Base-by-base conservation (phyloP, 2,329 filamentous ascomycete genomes). In the Fusarium fracticaudum region DNA sequence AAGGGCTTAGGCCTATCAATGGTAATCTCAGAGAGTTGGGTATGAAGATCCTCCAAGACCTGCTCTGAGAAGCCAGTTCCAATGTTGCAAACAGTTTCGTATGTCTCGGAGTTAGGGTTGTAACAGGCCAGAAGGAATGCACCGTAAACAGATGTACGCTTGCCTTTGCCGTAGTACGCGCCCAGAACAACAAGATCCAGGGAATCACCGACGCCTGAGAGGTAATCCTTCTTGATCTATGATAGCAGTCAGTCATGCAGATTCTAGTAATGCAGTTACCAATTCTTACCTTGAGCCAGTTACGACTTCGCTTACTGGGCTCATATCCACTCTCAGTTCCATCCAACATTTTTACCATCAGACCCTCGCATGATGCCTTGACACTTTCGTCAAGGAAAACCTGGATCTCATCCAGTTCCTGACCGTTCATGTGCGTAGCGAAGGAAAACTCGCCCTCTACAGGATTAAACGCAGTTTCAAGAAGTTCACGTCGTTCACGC, bases 331-430 rank as follows among this genome's bases (percentile, higher is more conserved):
- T 97, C 83, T 98, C 96, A 12, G 90, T 86, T 2, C 96, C 96
- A 81, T 98, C 96, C 67, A 99, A 85, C 96, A 99, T 99, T 86
- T 99, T 99, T 20, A 99, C 96, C 96, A 99, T 99, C 60, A 99
- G 87, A 17, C 96, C 96, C 85, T 99, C 96, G 80, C 96, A 99
- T 1, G 94, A 97, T 5, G 95, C 94, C 83, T 98, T 98, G 73
- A 99, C 93, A 78, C 94, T 96, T 67, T 98, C 96, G 79, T 99
- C 96, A 5, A 99, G 88, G 78, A 99, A 93, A 3, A 87, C 88
- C 80, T 98, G 96, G 62, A 99, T 99, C 79, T 97, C 94, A 60
- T 98, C 96, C 8, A 99, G 87, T 76, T 98, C 94, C 78, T 92
- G 93, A 17, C 94, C 94, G 79, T 99, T 88, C 85, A 95, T 96